A percentile compares a stretch with the other conserved stretches of the same genome.
Evolutionary conservation across 371 early-diverging fungal species (phyloP).

Genomic region (Saksenaea oblongispora): DNA sequence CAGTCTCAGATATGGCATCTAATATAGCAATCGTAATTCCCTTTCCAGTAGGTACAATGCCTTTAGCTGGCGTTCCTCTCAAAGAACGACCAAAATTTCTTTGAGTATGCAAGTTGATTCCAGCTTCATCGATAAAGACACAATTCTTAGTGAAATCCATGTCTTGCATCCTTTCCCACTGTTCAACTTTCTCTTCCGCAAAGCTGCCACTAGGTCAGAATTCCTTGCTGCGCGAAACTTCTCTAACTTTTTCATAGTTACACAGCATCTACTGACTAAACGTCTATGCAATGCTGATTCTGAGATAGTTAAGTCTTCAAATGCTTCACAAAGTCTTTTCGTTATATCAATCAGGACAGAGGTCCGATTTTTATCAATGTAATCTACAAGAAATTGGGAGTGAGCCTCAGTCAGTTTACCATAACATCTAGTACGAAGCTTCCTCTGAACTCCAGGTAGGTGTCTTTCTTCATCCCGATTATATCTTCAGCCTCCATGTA

Average conservation of each 20-base stretch:
- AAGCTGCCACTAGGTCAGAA: constrained; percentile 7
- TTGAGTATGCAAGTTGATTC: constrained; percentile 14
- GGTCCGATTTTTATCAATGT: neutral
- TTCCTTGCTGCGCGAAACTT: constrained; percentile 18
- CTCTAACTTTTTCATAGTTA: constrained; percentile 16
- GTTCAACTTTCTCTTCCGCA: constrained; percentile 14
- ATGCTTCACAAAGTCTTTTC: constrained; percentile 7
- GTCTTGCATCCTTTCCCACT: constrained; percentile 9
- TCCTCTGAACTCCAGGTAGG: constrained; percentile 9
- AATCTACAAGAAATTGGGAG: constrained; percentile 9
- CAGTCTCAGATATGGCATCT: constrained; percentile 6
- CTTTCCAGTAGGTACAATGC: neutral
- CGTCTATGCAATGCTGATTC: constrained; percentile 15
- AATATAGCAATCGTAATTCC: constrained; percentile 3
- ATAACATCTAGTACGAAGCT: constrained; percentile 2
- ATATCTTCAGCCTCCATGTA: neutral
- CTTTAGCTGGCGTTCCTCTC: constrained; percentile 14
- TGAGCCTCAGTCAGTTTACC: constrained; percentile 10
- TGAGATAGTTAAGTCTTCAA: neutral
- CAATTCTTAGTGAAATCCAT: constrained; percentile 16
- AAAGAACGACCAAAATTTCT: constrained; percentile 13
- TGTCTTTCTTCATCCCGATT: constrained; percentile 16
- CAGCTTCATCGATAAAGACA: constrained; percentile 16
- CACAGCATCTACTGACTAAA: constrained; percentile 4
- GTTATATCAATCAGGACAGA: constrained; percentile 4